Conservation (phyloP, 306 rosid genomes). For the Nissolia schottii region DNA sequence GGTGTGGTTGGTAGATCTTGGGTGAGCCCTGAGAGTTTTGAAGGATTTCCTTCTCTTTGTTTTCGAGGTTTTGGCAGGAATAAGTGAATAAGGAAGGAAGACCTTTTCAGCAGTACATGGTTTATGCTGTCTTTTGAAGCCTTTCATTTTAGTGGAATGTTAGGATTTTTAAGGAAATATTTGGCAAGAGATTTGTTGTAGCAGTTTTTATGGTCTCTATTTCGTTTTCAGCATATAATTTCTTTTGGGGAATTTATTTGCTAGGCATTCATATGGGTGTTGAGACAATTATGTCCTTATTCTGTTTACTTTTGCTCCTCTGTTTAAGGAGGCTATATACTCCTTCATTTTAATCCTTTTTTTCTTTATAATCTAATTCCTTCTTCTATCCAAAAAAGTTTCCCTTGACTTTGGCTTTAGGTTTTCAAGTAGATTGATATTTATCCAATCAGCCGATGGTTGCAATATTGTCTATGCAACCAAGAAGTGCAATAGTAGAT, state of each 20-base stretch:
- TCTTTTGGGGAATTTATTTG: neutral
- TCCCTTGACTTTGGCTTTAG: slow-evolving; percentile 14
- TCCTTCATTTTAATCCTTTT: neutral
- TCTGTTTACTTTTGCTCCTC: neutral
- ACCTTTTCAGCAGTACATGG: neutral
- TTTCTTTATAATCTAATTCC: neutral
- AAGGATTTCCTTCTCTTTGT: neutral
- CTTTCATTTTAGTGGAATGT: neutral
- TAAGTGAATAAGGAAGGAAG: neutral
- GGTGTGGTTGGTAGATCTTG: neutral
- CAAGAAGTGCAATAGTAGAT: slow-evolving; percentile 10
- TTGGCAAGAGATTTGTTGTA: neutral
- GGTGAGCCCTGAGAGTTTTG: neutral
- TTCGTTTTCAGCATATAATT: neutral
- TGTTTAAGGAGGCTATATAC: slow-evolving; percentile 10
- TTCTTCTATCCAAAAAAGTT: neutral
- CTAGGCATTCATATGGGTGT: neutral
- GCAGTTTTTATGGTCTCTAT: neutral
- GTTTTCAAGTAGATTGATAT: slow-evolving; percentile 17
- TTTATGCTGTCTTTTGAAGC: neutral
- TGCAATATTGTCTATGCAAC: slow-evolving; percentile 4
- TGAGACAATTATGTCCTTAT: neutral
- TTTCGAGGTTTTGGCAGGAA: neutral
- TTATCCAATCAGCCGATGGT: slow-evolving; percentile 1
- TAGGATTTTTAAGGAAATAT: neutral